Conservation (phyloP, 2,329 filamentous ascomycete species). For the Immersiporthe knoxdaviesiana region DNA sequence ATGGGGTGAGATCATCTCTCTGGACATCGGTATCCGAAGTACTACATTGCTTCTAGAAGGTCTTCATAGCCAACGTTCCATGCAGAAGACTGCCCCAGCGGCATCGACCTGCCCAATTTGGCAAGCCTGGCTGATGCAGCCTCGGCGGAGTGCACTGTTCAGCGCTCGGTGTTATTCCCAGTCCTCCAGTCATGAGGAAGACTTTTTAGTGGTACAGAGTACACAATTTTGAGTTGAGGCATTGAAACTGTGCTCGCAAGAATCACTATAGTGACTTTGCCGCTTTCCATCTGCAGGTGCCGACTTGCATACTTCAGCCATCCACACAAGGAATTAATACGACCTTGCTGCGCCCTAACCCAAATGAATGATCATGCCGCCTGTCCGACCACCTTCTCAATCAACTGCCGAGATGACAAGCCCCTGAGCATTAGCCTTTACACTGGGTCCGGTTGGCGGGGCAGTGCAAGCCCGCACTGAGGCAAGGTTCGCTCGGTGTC, state of each 20-base stretch:
- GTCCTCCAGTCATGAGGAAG: background rate
- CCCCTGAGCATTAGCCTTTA: background rate
- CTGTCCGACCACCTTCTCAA: background rate
- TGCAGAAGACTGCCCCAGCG: background rate
- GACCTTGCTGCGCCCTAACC: background rate
- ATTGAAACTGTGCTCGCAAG: background rate
- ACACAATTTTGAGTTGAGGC: too few species aligned
- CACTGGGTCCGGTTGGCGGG: background rate
- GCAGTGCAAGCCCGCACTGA: background rate
- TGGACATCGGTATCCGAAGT: constrained; percentile 13
- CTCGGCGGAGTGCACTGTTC: background rate
- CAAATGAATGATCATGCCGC: background rate
- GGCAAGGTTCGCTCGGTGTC: background rate
- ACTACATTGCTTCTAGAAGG: constrained; percentile 8
- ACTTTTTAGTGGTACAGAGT: background rate
- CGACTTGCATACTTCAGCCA: background rate
- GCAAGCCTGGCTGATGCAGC: constrained; percentile 5
- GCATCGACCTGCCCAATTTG: background rate
- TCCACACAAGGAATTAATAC: background rate
- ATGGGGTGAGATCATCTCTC: background rate
- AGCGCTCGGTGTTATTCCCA: background rate
- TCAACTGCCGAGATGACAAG: background rate
- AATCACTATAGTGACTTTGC: background rate
- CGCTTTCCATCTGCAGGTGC: background rate
- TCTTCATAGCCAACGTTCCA: background rate